A percentile compares a stretch with the other conserved stretches of the same genome.
Evolutionary conservation across 2,329 filamentous ascomycete genomes (phyloP).

Genomic region (Sclerotinia borealis): DNA sequence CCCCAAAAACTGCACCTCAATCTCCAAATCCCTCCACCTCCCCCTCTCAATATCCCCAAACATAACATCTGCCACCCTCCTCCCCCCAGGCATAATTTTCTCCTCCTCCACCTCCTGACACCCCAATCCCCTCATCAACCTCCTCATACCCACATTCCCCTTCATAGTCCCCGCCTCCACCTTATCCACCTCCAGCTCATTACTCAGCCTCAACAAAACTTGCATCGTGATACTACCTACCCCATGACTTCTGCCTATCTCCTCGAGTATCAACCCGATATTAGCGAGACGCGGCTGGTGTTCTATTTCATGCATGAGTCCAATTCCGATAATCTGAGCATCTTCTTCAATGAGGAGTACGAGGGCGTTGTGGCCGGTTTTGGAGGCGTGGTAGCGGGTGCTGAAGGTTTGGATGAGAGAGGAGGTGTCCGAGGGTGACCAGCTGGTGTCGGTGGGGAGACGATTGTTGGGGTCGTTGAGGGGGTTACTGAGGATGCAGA

Average conservation of each 20-base stretch:
- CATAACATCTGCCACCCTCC: neutral
- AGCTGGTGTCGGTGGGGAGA: neutral
- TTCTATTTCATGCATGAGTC: neutral
- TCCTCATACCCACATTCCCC: constrained; percentile 17
- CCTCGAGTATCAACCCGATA: neutral
- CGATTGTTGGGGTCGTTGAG: neutral
- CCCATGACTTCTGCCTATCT: neutral
- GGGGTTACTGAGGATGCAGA: constrained; percentile 7
- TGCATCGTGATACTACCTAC: neutral
- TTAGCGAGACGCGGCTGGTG: neutral
- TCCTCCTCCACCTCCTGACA: constrained; percentile 17
- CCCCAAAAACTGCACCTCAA: neutral
- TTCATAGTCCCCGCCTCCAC: constrained; percentile 17
- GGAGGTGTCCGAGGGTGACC: neutral
- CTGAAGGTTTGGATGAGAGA: neutral
- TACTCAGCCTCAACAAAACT: constrained; percentile 16
- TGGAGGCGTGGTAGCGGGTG: neutral
- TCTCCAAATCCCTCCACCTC: neutral
- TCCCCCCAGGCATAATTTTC: neutral
- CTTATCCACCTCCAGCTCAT: constrained; percentile 15
- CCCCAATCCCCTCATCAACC: constrained; percentile 15
- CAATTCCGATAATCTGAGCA: neutral
- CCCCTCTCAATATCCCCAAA: neutral
- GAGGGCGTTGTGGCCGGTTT: neutral
- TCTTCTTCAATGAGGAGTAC: neutral